Percentiles rank a stretch among this genome's conserved stretches.
phyloP scores from a whole-genome alignment of 2,329 filamentous ascomycete genomes.

The Paracoccidioides brasiliensis region DNA sequence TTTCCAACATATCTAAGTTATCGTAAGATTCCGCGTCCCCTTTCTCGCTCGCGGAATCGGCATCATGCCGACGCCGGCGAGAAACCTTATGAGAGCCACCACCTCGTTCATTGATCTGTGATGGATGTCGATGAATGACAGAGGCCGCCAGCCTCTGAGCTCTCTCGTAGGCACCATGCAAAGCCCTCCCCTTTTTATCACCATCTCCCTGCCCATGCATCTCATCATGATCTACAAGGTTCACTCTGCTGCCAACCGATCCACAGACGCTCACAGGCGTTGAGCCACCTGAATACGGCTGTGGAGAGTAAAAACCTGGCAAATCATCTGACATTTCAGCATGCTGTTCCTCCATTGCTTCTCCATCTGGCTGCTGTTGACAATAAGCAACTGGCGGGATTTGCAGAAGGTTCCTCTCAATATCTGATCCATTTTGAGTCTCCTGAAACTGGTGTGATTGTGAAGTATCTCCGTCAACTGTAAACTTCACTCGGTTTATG shows the following conservation, averaged over 20 bases:
- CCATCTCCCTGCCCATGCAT: slow-evolving; percentile 13
- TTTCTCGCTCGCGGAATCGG: not conserved
- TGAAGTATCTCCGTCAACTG: not conserved
- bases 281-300: not conserved
- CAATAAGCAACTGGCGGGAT: not conserved
- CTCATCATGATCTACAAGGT: slow-evolving; percentile 5
- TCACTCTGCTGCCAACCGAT: slow-evolving; percentile 3
- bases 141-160: slow-evolving; percentile 21
- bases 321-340: not conserved
- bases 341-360: not conserved
- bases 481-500: slow-evolving; percentile 5
- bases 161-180: slow-evolving; percentile 24
- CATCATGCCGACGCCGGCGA: not conserved
- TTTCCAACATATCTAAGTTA: not conserved
- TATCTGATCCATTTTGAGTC: not conserved
- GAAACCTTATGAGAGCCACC: not conserved
- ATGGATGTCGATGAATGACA: slow-evolving; percentile 20
- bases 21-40: not conserved
- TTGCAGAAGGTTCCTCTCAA: not conserved
- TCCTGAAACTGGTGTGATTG: not conserved
- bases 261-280: not conserved
- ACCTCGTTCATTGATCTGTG: slow-evolving; percentile 15
- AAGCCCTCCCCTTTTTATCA: slow-evolving; percentile 23
- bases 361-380: not conserved
- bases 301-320: not conserved